Evolutionary conservation across 495 filamentous ascomycete genomes (phyloP).

Genomic region (Aspergillus bertholletiae): DNA sequence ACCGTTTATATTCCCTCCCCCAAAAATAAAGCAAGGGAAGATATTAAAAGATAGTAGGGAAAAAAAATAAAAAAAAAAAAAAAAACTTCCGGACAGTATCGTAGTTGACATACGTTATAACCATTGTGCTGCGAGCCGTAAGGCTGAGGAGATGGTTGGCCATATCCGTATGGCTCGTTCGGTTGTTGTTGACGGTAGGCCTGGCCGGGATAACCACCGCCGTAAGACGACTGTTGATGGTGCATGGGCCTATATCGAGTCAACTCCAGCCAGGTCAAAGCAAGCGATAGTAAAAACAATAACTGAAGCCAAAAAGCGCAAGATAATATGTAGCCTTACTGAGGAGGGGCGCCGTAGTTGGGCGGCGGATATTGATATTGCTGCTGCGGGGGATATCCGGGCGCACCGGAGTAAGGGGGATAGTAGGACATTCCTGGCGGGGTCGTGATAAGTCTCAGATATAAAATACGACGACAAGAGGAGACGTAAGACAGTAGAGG

Average conservation of each 20-base stretch:
- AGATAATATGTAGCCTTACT: conserved; percentile 1
- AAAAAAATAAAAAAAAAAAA: no score
- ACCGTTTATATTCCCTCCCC: background rate
- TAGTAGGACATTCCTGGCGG: conserved; percentile 48
- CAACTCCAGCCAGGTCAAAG: background rate
- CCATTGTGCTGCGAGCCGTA: conserved; percentile 41
- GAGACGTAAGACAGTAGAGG: conserved; percentile 5
- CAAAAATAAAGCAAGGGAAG: no score
- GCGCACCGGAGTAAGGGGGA: conserved; percentile 42
- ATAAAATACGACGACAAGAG: background rate
- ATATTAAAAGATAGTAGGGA: no score
- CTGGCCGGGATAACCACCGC: conserved; percentile 48
- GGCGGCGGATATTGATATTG: conserved; percentile 25
- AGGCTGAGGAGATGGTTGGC: conserved; percentile 35
- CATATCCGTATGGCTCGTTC: conserved; percentile 44
- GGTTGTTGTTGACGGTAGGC: conserved; percentile 40
- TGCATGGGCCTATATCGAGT: conserved; percentile 26
- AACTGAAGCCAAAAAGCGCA: background rate
- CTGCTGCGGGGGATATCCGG: conserved; percentile 50
- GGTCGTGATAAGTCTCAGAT: background rate
- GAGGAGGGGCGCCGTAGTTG: conserved; percentile 11
- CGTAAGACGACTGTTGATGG: conserved; percentile 34
- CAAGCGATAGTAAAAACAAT: background rate
- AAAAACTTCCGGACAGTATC: background rate
- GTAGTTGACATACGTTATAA: conserved; percentile 35